These are phyloP conservation scores for Clarireedia paspali DNA, from an alignment of 2,329 filamentous ascomycete species.

Conservation along the genomic window DNA sequence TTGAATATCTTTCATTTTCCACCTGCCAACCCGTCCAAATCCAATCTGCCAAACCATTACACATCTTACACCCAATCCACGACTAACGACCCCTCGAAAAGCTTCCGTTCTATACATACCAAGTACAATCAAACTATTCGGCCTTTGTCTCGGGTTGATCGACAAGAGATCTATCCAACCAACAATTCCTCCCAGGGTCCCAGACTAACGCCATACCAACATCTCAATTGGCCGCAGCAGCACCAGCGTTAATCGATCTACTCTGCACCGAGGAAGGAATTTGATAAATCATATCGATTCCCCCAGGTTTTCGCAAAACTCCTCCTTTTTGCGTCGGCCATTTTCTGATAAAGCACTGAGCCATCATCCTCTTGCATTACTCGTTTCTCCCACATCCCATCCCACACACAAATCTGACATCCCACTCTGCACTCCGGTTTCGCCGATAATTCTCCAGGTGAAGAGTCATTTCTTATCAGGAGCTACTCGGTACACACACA, in stretches of 20 bases:
- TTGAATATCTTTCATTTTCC: neutral
- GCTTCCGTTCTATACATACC: neutral
- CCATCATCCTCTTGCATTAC: neutral
- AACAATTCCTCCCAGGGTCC: neutral
- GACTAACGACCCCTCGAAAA: too few species aligned
- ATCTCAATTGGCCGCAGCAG: neutral
- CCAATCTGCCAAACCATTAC: neutral
- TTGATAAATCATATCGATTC: neutral
- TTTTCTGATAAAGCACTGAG: neutral
- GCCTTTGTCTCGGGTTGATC: neutral
- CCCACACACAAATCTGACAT: neutral
- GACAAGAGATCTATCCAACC: neutral
- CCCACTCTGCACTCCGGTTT: conserved; percentile 1
- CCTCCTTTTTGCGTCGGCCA: neutral
- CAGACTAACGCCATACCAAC: neutral
- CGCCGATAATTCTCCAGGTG: neutral
- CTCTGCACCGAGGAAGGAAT: neutral
- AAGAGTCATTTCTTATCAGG: conserved; percentile 1
- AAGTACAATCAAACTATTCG: neutral
- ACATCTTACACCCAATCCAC: neutral
- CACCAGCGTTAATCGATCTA: too few species aligned
- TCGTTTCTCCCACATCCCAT: neutral
- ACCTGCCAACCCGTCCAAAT: neutral
- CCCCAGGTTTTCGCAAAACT: neutral
- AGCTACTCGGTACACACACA: neutral